phyloP scores from a whole-genome alignment of 805 yeast genomes.

The Torulaspora quercuum region DNA sequence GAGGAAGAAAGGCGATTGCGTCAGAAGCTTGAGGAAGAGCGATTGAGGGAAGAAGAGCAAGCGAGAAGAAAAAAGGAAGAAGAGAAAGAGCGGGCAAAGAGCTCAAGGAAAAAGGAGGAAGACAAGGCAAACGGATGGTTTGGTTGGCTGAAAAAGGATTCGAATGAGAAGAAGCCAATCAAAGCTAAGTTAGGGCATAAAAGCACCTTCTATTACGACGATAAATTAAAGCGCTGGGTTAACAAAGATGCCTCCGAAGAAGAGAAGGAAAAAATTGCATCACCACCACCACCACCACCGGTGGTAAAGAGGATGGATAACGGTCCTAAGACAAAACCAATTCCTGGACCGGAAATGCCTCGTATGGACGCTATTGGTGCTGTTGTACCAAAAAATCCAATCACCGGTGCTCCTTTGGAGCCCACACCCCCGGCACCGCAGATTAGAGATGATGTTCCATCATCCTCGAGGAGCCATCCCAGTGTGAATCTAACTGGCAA shows the following conservation, averaged over 20 bases:
- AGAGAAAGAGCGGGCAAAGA: slow-evolving; percentile 24
- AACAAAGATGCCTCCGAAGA: slow-evolving; percentile 63
- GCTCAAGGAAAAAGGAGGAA: slow-evolving; percentile 18
- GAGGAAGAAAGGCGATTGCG: slow-evolving; percentile 26
- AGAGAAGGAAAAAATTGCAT: slow-evolving; percentile 52
- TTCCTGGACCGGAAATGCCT: slow-evolving; percentile 35
- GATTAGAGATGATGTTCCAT: slow-evolving; percentile 9
- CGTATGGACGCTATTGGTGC: slow-evolving; percentile 27
- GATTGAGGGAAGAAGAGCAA: slow-evolving; percentile 27
- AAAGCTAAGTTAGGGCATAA: slow-evolving; percentile 84
- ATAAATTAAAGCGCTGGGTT: slow-evolving; percentile 82
- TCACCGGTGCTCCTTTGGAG: slow-evolving; percentile 34
- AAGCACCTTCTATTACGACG: slow-evolving; percentile 68
- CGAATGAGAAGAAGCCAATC: slow-evolving; percentile 69
- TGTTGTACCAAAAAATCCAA: slow-evolving; percentile 35
- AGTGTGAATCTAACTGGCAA: slow-evolving; percentile 32
- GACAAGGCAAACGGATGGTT: slow-evolving; percentile 42
- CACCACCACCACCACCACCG: slow-evolving; percentile 67
- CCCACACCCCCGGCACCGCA: slow-evolving; percentile 7
- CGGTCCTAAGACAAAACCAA: slow-evolving; percentile 38
- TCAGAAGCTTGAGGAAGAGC: slow-evolving; percentile 21
- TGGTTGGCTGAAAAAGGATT: slow-evolving; percentile 60
- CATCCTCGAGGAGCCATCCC: slow-evolving; percentile 16
- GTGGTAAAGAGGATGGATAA: slow-evolving; percentile 39
- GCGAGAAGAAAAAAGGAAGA: slow-evolving; percentile 20